Conservation (phyloP, 2,329 filamentous ascomycete genomes). For the Lecanosticta acicola region DNA sequence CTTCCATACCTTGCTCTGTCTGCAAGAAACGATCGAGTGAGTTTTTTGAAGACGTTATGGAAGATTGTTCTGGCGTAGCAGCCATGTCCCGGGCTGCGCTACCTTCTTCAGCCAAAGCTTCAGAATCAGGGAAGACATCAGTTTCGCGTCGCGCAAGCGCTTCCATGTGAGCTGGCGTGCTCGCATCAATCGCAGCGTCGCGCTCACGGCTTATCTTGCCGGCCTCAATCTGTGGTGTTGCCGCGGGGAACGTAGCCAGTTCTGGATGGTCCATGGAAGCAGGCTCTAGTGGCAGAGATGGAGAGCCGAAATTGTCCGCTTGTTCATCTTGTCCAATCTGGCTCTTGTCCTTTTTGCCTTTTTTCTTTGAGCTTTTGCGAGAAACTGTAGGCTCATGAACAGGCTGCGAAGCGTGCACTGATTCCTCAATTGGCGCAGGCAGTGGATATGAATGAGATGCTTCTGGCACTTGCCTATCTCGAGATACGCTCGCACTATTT, state of each 20-base stretch:
- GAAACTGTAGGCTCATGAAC: conserved; percentile 3
- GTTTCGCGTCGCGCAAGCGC: conserved; percentile 3
- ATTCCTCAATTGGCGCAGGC: conserved; percentile 10
- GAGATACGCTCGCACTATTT: background rate
- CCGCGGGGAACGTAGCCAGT: no score
- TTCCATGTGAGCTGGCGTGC: no score
- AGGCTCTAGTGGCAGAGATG: no score
- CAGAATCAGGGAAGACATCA: conserved; percentile 7
- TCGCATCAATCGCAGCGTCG: no score
- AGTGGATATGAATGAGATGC: conserved; percentile 7
- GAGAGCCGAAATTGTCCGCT: background rate
- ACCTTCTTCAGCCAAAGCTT: conserved; percentile 5
- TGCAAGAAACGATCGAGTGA: conserved; percentile 7
- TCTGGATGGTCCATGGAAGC: no score
- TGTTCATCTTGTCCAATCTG: conserved; percentile 2
- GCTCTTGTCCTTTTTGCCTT: conserved; percentile 27
- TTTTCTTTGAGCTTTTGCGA: conserved; percentile 19
- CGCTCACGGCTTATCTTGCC: no score
- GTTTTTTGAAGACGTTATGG: no score
- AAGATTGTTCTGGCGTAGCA: no score
- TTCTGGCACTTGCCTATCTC: background rate
- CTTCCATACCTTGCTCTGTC: conserved; percentile 3
- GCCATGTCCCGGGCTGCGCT: no score
- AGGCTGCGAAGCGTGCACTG: background rate
- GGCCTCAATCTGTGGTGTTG: no score